Percentiles rank a stretch among this genome's conserved stretches.
Conservation (phyloP, 768 basidiomycete species). For the Pulveroboletus sp. region DNA sequence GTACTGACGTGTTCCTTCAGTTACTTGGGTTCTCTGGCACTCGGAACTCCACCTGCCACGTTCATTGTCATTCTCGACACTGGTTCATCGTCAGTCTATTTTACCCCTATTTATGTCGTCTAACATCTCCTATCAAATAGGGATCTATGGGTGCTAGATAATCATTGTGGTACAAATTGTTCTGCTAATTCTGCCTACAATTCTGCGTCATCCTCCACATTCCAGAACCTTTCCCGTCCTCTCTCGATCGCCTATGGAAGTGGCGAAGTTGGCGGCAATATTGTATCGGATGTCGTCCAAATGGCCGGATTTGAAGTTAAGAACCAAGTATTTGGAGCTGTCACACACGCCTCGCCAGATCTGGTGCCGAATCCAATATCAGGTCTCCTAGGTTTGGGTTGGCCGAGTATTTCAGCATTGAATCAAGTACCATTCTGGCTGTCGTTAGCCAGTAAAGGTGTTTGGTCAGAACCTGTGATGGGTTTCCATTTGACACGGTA, state of each 20-base stretch:
- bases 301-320: constrained; percentile 86
- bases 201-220: constrained; percentile 54
- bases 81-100: constrained; percentile 57
- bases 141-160: constrained; percentile 81
- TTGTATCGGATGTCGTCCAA: constrained; percentile 73
- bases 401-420: constrained; percentile 67
- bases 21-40: constrained; percentile 69
- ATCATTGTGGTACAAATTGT: constrained; percentile 47
- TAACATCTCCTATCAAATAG: constrained; percentile 31
- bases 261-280: constrained; percentile 66
- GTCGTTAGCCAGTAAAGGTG: constrained; percentile 55
- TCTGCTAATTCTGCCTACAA: constrained; percentile 45
- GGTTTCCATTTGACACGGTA: constrained; percentile 80
- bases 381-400: constrained; percentile 86
- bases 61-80: constrained; percentile 91
- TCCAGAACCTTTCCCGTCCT: constrained; percentile 45
- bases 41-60: constrained; percentile 78
- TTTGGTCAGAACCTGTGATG: constrained; percentile 72
- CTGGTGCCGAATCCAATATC: constrained; percentile 71
- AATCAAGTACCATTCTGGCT: constrained; percentile 81
- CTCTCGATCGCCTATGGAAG: constrained; percentile 84
- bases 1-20: constrained; percentile 32
- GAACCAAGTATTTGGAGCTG: constrained; percentile 74
- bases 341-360: constrained; percentile 49
- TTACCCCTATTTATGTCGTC: neutral